phyloP scores from a whole-genome alignment of 768 basidiomycete genomes.

The Vararia minispora region DNA sequence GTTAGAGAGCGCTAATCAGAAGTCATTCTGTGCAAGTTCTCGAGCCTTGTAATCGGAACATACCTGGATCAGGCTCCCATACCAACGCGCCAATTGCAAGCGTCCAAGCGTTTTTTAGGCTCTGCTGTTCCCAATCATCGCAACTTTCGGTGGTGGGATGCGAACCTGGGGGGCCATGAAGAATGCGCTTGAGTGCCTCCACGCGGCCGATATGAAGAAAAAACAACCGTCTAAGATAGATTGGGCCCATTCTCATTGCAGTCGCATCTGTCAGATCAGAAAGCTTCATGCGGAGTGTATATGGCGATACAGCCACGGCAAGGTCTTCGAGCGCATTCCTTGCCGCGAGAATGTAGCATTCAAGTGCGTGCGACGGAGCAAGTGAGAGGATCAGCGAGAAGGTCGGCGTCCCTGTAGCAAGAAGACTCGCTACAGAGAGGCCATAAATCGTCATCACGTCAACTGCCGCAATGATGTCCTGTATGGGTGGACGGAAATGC shows the following conservation, averaged over 20 bases:
- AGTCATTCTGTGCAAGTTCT: no score
- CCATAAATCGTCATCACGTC: slow-evolving; percentile 51
- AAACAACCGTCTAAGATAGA: slow-evolving; percentile 73
- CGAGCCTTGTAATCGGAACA: no score
- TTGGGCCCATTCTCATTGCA: slow-evolving; percentile 57
- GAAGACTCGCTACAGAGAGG: slow-evolving; percentile 34
- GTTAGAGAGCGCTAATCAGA: slow-evolving; percentile 80
- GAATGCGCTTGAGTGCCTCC: slow-evolving; percentile 71
- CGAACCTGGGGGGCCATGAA: slow-evolving; percentile 63
- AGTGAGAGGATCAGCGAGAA: slow-evolving; percentile 51
- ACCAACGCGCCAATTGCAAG: slow-evolving; percentile 73
- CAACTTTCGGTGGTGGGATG: slow-evolving; percentile 59
- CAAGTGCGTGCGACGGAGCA: slow-evolving; percentile 57
- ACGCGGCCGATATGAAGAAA: slow-evolving; percentile 76
- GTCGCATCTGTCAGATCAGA: slow-evolving; percentile 59
- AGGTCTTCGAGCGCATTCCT: slow-evolving; percentile 57
- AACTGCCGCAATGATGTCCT: slow-evolving; percentile 45
- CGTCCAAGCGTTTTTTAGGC: slow-evolving; percentile 71
- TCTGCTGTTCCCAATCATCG: slow-evolving; percentile 70
- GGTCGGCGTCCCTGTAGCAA: slow-evolving; percentile 41
- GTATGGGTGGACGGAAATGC: slow-evolving; percentile 61
- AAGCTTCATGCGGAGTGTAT: slow-evolving; percentile 63
- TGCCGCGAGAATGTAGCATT: slow-evolving; percentile 64
- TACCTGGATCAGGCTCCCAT: slow-evolving; percentile 77
- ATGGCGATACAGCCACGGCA: slow-evolving; percentile 63